Evolutionary conservation across 2,329 filamentous ascomycete genomes (phyloP).

Genomic region (Cercospora sp.): DNA sequence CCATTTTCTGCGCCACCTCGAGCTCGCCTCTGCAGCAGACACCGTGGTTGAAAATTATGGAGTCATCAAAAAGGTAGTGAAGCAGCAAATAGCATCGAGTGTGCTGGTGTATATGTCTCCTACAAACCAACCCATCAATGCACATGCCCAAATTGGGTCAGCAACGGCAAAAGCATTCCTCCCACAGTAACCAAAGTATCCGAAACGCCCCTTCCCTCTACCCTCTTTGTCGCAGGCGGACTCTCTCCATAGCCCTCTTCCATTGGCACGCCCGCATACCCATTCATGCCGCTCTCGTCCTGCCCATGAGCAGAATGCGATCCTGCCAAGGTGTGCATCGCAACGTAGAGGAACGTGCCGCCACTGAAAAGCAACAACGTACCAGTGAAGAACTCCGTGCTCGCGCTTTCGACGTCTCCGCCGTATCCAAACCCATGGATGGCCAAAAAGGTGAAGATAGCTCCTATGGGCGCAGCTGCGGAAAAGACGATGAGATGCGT

Average conservation of each 20-base stretch:
- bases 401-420: slow-evolving; percentile 55
- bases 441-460: slow-evolving; percentile 77
- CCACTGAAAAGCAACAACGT: slow-evolving; percentile 93
- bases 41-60: not conserved
- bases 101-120: not conserved
- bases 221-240: slow-evolving; percentile 3
- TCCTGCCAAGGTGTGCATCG: slow-evolving; percentile 98
- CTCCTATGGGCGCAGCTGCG: slow-evolving; percentile 83
- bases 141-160: slow-evolving; percentile 77
- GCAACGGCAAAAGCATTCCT: slow-evolving; percentile 75
- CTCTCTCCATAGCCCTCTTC: slow-evolving; percentile 28
- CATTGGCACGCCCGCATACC: slow-evolving; percentile 30
- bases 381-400: slow-evolving; percentile 83
- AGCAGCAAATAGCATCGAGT: not conserved
- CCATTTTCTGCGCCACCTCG: not conserved
- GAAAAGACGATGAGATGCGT: slow-evolving; percentile 89
- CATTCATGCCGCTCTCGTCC: slow-evolving; percentile 28
- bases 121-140: slow-evolving; percentile 46
- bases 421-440: slow-evolving; percentile 71
- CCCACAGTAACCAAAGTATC: slow-evolving; percentile 68
- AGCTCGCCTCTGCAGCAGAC: not conserved
- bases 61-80: not conserved
- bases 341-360: slow-evolving; percentile 96
- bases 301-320: slow-evolving; percentile 55
- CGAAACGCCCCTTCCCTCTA: slow-evolving; percentile 7